Evolutionary conservation across 371 early-diverging fungal species (phyloP).

Genomic region (Polyrhizophydium stewartii): DNA sequence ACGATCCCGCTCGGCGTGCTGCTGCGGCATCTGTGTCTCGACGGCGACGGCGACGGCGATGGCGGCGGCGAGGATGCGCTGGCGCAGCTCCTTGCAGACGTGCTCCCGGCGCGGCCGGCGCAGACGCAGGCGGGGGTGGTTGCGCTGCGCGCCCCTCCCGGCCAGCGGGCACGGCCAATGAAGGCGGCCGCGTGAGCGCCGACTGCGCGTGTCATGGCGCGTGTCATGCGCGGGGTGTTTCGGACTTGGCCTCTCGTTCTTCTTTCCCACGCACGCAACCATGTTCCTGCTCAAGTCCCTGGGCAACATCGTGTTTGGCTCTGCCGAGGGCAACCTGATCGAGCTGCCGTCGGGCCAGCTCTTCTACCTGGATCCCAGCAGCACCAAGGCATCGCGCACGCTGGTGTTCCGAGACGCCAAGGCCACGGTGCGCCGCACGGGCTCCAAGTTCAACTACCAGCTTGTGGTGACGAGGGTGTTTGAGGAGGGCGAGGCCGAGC

Average conservation of each 20-base stretch:
- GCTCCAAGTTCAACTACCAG: constrained; percentile 45
- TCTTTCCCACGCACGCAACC: background rate
- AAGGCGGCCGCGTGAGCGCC: no score
- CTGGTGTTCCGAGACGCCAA: constrained; percentile 50
- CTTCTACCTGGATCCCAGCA: constrained; percentile 27
- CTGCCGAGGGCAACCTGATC: constrained; percentile 25
- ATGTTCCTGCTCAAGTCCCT: constrained; percentile 52
- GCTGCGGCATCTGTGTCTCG: background rate
- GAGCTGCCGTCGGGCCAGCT: constrained; percentile 56
- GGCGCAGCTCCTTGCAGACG: no score
- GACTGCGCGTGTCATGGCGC: no score
- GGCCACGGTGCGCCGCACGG: constrained; percentile 55
- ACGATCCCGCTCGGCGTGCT: constrained; percentile 5
- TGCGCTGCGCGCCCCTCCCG: no score
- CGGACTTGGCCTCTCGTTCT: no score
- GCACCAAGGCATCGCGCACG: constrained; percentile 20
- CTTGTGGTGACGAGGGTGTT: constrained; percentile 62
- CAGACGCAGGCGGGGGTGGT: no score
- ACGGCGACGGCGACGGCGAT: background rate
- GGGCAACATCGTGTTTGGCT: constrained; percentile 44
- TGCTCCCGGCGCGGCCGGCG: no score
- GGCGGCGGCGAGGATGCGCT: no score
- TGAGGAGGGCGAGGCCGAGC: constrained; percentile 70
- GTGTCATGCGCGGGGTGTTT: no score
- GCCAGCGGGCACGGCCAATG: no score